Conservation (phyloP, 2,329 filamentous ascomycete genomes). For the Aspergillus bombycis region DNA sequence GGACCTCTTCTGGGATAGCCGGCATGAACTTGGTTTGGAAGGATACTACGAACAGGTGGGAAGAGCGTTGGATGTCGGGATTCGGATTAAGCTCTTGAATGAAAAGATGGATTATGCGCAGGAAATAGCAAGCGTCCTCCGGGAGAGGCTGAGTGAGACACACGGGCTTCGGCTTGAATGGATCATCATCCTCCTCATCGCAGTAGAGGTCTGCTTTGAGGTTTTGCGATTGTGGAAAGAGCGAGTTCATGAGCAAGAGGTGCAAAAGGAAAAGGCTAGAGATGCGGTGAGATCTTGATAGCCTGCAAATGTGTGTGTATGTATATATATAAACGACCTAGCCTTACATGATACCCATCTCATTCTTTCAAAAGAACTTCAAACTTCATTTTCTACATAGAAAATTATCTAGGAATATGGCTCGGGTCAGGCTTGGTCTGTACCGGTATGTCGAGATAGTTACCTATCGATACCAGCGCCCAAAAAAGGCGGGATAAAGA, state of each 20-base stretch:
- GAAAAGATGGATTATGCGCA: conserved; percentile 98
- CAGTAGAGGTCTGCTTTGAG: conserved; percentile 89
- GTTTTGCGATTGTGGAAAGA: conserved; percentile 73
- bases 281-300: neutral
- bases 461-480: too few relatives aligned
- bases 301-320: neutral
- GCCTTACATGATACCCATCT: conserved; percentile 4
- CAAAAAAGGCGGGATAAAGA: too few relatives aligned
- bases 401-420: neutral
- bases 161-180: conserved; percentile 87
- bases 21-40: conserved; percentile 85
- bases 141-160: conserved; percentile 87
- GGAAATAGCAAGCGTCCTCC: conserved; percentile 86
- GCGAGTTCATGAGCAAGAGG: conserved; percentile 45
- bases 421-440: neutral
- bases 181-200: conserved; percentile 94
- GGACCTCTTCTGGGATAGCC: conserved; percentile 94
- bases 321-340: neutral
- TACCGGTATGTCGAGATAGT: too few relatives aligned
- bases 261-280: conserved; percentile 7
- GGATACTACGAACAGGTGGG: conserved; percentile 95
- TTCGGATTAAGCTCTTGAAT: conserved; percentile 87
- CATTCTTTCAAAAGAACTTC: neutral
- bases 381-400: neutral
- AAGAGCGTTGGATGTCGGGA: conserved; percentile 84